phyloP scores from a whole-genome alignment of 768 basidiomycete species.

The Leccinum boreale region DNA sequence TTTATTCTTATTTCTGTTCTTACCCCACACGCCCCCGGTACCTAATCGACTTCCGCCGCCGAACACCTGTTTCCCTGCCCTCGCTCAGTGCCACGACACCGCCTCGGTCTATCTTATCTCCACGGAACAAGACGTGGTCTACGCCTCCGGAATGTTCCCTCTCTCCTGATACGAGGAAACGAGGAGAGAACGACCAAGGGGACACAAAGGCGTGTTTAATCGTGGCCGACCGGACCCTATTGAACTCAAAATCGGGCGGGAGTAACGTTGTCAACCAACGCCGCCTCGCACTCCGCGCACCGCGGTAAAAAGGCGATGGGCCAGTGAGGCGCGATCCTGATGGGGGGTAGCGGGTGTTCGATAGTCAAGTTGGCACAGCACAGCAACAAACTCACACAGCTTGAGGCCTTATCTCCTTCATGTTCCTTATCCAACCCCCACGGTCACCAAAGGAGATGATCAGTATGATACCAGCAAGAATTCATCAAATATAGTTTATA shows the following conservation, averaged over 20 bases:
- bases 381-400: not conserved
- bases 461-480: not conserved
- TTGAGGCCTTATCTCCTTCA: not conserved
- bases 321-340: conserved; percentile 3
- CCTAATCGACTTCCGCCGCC: not conserved
- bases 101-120: conserved; percentile 7
- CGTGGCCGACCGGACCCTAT: not conserved
- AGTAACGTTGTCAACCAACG: not conserved
- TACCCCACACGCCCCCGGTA: not conserved
- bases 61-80: not conserved
- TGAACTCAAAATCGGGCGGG: not conserved
- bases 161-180: not conserved
- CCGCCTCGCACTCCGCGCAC: not conserved
- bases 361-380: not conserved
- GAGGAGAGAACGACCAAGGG: not conserved
- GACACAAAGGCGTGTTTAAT: not conserved
- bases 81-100: not conserved
- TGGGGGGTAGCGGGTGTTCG: not conserved
- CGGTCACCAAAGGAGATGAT: conserved; percentile 2
- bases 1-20: not conserved
- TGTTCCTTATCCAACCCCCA: conserved; percentile 3
- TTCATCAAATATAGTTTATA: conserved; percentile 1
- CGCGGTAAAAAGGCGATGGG: conserved; percentile 7
- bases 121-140: not conserved
- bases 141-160: not conserved